Evolutionary conservation across 2,329 filamentous ascomycete genomes (phyloP), one percentile per base, ranked within the genome.

Genomic region (Akanthomyces uredinophilus): DNA sequence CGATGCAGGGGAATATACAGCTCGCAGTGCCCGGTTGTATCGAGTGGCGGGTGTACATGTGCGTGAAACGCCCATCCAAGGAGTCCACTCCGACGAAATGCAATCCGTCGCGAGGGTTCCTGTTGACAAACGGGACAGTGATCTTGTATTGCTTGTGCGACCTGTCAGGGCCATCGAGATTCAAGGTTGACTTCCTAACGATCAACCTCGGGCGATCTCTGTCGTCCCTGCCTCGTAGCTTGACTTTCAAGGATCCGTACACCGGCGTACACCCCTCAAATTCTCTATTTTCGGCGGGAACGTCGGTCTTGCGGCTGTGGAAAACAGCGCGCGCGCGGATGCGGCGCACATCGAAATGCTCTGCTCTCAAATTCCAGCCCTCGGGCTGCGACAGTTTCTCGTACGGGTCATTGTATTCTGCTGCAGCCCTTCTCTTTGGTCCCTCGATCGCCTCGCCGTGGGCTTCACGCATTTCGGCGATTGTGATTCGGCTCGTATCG

Each of bases 1-100:
- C 95, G 58, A 98, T 83, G 72, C 95, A 98, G 0, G 95, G 95
- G 69, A 99, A 99, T 29, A 98, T 86, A 68, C 89, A 93, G 52
- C 88, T 94, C 1, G 92, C 88, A 20, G 87, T 88, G 35, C 93
- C 92, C 0, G 92, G 86, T 64, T 90, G 88, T 47, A 89, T 79
- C 2, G 88, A 90, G 70, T 94, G 92, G 46, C 88, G 88, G 0
- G 94, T 96, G 73, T 96, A 99, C 54, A 91, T 87, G 77, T 99
- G 94, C 0, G 95, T 92, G 73, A 93, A 99, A 64, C 93, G 85
- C 61, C 81, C 81, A 72, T 97, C 94, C 56, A 87, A 85, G 62
- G 88, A 87, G 50, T 92, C 87, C 43, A 95, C 84, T 4, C 95
- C 93, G 18, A 96, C 91, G 75, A 97, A 99, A 64, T 97, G 93